Percentiles rank a stretch among this genome's conserved stretches.
Evolutionary conservation across 106 monocot genomes (phyloP).

Genomic region (Xerophyta viscosa): DNA sequence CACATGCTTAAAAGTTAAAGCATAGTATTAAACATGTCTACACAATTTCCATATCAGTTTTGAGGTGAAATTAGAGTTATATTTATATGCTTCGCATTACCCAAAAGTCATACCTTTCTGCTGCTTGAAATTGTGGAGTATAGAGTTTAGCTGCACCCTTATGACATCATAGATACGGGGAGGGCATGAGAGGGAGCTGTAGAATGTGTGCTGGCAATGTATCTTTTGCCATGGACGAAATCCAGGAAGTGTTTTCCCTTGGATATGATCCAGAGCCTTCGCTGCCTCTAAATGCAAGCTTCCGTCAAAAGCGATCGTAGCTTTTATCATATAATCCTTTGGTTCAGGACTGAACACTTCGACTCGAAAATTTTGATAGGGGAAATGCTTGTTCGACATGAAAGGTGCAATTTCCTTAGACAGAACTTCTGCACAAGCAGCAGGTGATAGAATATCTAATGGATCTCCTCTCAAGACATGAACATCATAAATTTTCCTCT

Average conservation of each 20-base stretch:
- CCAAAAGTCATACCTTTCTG: conserved; percentile 56
- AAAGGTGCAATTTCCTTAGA: conserved; percentile 52
- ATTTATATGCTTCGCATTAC: no score
- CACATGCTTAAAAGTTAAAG: no score
- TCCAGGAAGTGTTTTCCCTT: conserved; percentile 60
- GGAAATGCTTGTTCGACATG: conserved; percentile 39
- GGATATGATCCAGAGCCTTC: conserved; percentile 75
- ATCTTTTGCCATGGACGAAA: conserved; percentile 85
- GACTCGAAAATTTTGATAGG: conserved; percentile 34
- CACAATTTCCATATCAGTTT: no score
- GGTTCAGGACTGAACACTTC: conserved; percentile 55
- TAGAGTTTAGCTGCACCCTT: conserved; percentile 25
- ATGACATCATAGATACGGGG: conserved; percentile 58
- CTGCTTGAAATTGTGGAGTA: conserved; percentile 38
- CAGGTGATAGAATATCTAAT: conserved; percentile 11
- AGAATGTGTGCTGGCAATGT: conserved; percentile 64
- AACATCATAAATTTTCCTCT: conserved; percentile 36
- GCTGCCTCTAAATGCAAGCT: conserved; percentile 85
- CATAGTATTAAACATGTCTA: no score
- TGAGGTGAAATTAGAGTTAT: no score
- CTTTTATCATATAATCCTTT: conserved; percentile 52
- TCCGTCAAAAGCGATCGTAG: conserved; percentile 68
- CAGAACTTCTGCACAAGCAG: conserved; percentile 48
- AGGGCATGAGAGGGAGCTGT: conserved; percentile 61
- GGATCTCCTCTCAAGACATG: conserved; percentile 43